Evolutionary conservation across 2,329 filamentous ascomycete genomes (phyloP).

Genomic region (Xylaria sp.): DNA sequence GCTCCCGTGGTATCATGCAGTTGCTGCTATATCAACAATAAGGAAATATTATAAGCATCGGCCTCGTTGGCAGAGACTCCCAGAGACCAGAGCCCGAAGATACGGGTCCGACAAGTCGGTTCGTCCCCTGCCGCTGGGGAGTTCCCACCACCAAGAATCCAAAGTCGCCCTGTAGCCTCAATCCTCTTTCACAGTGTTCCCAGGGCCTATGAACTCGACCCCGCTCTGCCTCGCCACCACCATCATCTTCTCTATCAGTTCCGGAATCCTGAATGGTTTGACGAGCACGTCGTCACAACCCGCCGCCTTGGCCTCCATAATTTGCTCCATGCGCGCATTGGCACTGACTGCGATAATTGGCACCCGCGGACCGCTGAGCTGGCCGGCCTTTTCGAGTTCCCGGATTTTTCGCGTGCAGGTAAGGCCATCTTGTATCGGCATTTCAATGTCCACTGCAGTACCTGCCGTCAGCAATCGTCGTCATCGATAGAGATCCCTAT

Average conservation of each 20-base stretch:
- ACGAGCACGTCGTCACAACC: constrained; percentile 68
- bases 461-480: neutral
- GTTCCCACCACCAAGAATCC: neutral
- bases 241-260: constrained; percentile 63
- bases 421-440: constrained; percentile 74
- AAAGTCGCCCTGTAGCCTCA: neutral
- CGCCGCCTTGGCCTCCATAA: constrained; percentile 52
- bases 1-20: constrained; percentile 23
- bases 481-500: neutral
- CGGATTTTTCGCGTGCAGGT: constrained; percentile 68
- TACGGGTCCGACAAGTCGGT: neutral
- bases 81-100: neutral
- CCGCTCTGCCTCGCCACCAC: constrained; percentile 38
- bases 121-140: neutral
- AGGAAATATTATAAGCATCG: constrained; percentile 14
- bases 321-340: constrained; percentile 67
- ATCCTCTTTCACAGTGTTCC: neutral
- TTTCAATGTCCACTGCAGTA: constrained; percentile 66
- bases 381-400: constrained; percentile 58
- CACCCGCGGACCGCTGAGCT: constrained; percentile 54
- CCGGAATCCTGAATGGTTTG: constrained; percentile 70
- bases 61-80: neutral
- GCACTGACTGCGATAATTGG: constrained; percentile 70
- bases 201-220: neutral
- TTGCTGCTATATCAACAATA: constrained; percentile 9